Evolutionary conservation across 768 basidiomycete species (phyloP).

Genomic region (Boletus speciosus): DNA sequence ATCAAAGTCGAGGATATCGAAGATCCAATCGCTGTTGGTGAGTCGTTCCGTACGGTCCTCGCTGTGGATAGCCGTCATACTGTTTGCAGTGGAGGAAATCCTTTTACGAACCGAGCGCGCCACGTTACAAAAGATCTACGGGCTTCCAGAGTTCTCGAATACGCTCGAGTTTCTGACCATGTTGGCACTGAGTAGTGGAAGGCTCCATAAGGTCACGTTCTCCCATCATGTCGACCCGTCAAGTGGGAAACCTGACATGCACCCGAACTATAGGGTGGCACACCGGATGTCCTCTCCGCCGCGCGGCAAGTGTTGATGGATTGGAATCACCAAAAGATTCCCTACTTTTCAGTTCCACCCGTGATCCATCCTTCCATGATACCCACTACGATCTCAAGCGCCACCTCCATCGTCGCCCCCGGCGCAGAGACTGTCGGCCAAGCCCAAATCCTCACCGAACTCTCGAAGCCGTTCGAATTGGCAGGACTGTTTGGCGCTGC

Average conservation of each 20-base stretch:
- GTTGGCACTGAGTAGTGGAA: constrained; percentile 78
- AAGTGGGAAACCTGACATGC: background rate
- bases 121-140: constrained; percentile 82
- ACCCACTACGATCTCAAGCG: constrained; percentile 39
- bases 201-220: constrained; percentile 68
- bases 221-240: background rate
- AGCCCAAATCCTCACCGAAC: constrained; percentile 67
- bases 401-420: constrained; percentile 44
- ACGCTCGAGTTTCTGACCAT: constrained; percentile 86
- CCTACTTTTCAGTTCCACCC: constrained; percentile 82
- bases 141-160: constrained; percentile 68
- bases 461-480: constrained; percentile 77
- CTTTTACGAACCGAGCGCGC: constrained; percentile 63
- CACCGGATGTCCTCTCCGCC: constrained; percentile 80
- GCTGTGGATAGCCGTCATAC: too few species aligned
- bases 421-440: constrained; percentile 81
- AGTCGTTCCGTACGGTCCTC: constrained; percentile 21
- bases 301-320: constrained; percentile 82
- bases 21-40: constrained; percentile 87
- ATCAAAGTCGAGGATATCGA: constrained; percentile 87
- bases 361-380: constrained; percentile 72
- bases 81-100: constrained; percentile 76
- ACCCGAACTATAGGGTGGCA: constrained; percentile 61
- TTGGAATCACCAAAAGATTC: constrained; percentile 97
- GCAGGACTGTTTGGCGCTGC: constrained; percentile 79